Conservation (phyloP, 768 basidiomycete species). For the Leccinum truebloodii region DNA sequence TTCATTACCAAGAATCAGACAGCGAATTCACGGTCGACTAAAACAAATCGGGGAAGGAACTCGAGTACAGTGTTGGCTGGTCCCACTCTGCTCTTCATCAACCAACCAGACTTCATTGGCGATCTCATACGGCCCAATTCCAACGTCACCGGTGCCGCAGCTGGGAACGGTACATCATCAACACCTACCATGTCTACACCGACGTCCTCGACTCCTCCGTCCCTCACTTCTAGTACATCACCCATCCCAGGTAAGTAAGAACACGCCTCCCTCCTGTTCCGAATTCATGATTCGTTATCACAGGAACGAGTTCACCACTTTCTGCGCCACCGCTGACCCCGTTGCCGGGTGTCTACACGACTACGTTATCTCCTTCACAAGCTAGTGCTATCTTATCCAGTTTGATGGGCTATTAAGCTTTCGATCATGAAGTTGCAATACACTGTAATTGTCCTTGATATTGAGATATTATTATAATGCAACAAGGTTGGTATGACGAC, state of each 20-base stretch:
- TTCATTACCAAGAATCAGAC: slow-evolving; percentile 65
- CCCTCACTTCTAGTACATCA: not conserved
- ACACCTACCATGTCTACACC: slow-evolving; percentile 4
- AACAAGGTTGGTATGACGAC: slow-evolving; percentile 8
- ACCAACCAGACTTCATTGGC: slow-evolving; percentile 50
- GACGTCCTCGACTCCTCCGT: not conserved
- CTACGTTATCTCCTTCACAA: slow-evolving; percentile 26
- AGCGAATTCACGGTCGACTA: slow-evolving; percentile 51
- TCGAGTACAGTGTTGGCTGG: slow-evolving; percentile 57
- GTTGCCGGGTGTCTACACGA: slow-evolving; percentile 9
- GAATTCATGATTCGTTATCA: slow-evolving; percentile 1
- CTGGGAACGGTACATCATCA: not conserved
- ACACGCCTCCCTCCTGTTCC: not conserved
- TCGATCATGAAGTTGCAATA: slow-evolving; percentile 1
- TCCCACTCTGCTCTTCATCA: slow-evolving; percentile 67
- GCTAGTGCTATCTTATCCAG: slow-evolving; percentile 36
- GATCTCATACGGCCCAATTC: slow-evolving; percentile 41
- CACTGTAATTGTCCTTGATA: slow-evolving; percentile 3
- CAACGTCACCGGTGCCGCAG: slow-evolving; percentile 6
- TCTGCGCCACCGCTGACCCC: slow-evolving; percentile 9
- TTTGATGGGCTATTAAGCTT: slow-evolving; percentile 19
- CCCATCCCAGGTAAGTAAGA: not conserved
- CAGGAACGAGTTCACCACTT: slow-evolving; percentile 21
- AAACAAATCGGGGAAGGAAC: slow-evolving; percentile 44
- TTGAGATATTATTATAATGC: slow-evolving; percentile 7